phyloP scores from a whole-genome alignment of 352 stramenopile species.

The Phytophthora sp. region DNA sequence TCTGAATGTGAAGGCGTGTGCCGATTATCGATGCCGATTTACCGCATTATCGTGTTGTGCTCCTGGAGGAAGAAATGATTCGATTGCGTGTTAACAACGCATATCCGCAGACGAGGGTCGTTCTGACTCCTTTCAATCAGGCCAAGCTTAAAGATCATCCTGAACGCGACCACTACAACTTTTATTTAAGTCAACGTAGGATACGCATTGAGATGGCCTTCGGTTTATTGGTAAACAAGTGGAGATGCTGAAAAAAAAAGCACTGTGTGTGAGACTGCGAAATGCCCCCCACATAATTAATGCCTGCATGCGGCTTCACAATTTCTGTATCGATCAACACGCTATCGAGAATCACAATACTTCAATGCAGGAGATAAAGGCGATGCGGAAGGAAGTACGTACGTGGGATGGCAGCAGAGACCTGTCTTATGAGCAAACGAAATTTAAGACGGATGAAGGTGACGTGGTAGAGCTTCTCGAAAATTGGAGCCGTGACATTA shows the following conservation, averaged over 20 bases:
- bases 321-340: conserved; percentile 11
- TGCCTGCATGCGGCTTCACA: conserved; percentile 9
- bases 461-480: neutral
- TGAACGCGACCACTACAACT: conserved; percentile 12
- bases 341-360: neutral
- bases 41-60: conserved; percentile 2
- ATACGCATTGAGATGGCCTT: conserved; percentile 17
- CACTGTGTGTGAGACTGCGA: neutral
- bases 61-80: conserved; percentile 18
- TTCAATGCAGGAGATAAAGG: neutral
- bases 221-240: conserved; percentile 12
- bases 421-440: neutral
- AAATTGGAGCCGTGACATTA: neutral
- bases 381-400: neutral
- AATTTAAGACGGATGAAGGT: neutral
- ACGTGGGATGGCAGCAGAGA: neutral
- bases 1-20: conserved; percentile 10
- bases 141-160: neutral
- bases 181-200: conserved; percentile 9
- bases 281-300: conserved; percentile 2
- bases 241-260: conserved; percentile 7
- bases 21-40: conserved; percentile 3
- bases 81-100: conserved; percentile 12
- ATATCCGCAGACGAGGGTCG: neutral
- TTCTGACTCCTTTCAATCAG: conserved; percentile 17